These are phyloP conservation scores for Pseudevernia furfuracea DNA, from an alignment of 495 filamentous ascomycete species.

Conservation along the genomic window DNA sequence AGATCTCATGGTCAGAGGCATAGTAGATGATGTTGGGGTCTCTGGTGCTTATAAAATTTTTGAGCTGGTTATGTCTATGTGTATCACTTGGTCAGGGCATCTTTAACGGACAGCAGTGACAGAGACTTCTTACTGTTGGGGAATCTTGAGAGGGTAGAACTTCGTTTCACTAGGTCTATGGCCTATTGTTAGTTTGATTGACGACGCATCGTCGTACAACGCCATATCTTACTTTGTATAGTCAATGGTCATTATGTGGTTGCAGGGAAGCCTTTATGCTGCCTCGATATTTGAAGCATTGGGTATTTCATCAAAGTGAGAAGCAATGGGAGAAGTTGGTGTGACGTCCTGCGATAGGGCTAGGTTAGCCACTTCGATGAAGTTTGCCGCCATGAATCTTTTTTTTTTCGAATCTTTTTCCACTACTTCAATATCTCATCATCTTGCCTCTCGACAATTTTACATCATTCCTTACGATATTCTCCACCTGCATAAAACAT, in stretches of 20 bases:
- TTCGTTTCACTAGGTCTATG: conserved; percentile 51
- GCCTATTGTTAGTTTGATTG: conserved; percentile 8
- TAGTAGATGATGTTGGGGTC: conserved; percentile 74
- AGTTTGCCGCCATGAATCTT: not conserved
- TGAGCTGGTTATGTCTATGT: conserved; percentile 80
- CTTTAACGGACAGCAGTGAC: not conserved
- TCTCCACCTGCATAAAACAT: conserved; percentile 18
- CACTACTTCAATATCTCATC: not conserved
- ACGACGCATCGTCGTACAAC: not conserved
- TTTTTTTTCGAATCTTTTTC: not conserved
- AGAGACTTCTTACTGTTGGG: conserved; percentile 34
- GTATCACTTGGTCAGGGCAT: not conserved
- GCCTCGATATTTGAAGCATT: conserved; percentile 1
- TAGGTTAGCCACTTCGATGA: not conserved
- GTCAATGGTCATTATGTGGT: conserved; percentile 24
- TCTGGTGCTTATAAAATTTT: conserved; percentile 78
- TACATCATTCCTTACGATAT: not conserved
- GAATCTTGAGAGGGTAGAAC: conserved; percentile 67
- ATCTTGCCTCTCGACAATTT: not conserved
- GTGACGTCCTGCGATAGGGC: conserved; percentile 13
- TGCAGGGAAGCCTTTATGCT: not conserved
- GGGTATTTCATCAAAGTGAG: not conserved
- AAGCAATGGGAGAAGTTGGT: not conserved
- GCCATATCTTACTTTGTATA: conserved; percentile 12
- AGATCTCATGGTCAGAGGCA: conserved; percentile 65